Conservation (phyloP, 805 yeast species). For the Candida ficus region DNA sequence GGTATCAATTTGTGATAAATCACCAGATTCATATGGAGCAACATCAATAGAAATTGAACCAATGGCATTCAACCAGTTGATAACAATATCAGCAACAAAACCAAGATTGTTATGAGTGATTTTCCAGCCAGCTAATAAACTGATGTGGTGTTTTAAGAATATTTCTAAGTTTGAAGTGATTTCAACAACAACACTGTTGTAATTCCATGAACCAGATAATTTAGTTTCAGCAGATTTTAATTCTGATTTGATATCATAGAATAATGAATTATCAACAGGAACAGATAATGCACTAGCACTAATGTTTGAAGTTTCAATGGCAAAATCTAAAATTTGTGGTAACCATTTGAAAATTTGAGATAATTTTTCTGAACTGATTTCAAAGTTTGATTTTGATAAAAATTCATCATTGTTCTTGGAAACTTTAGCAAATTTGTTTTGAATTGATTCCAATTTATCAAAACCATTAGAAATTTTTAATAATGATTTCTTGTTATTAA, state of each 20-base stretch:
- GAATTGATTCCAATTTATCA: slow-evolving; percentile 16
- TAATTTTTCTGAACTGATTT: slow-evolving; percentile 10
- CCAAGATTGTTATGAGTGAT: slow-evolving; percentile 24
- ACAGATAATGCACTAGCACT: slow-evolving; percentile 13
- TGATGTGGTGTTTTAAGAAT: slow-evolving; percentile 12
- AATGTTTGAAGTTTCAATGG: slow-evolving; percentile 18
- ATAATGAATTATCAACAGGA: slow-evolving; percentile 16
- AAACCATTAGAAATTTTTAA: slow-evolving; percentile 22
- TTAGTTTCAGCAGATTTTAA: slow-evolving; percentile 13
- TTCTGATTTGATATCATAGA: slow-evolving; percentile 14
- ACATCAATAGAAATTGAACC: neutral
- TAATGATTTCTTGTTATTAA: slow-evolving; percentile 48
- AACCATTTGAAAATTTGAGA: slow-evolving; percentile 25
- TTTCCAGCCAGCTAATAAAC: slow-evolving; percentile 32
- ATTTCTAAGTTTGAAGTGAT: slow-evolving; percentile 24
- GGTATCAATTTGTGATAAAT: slow-evolving; percentile 38
- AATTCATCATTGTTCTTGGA: slow-evolving; percentile 15
- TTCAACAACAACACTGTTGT: slow-evolving; percentile 11
- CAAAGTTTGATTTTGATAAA: slow-evolving; percentile 15
- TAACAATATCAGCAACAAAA: slow-evolving; percentile 45
- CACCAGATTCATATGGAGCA: neutral
- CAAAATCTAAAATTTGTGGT: slow-evolving; percentile 31
- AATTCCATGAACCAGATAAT: slow-evolving; percentile 13
- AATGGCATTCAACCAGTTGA: slow-evolving; percentile 38
- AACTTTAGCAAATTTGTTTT: slow-evolving; percentile 21